Evolutionary conservation across 352 stramenopile species (phyloP).

Genomic region (Phytophthora fragariaefolia): DNA sequence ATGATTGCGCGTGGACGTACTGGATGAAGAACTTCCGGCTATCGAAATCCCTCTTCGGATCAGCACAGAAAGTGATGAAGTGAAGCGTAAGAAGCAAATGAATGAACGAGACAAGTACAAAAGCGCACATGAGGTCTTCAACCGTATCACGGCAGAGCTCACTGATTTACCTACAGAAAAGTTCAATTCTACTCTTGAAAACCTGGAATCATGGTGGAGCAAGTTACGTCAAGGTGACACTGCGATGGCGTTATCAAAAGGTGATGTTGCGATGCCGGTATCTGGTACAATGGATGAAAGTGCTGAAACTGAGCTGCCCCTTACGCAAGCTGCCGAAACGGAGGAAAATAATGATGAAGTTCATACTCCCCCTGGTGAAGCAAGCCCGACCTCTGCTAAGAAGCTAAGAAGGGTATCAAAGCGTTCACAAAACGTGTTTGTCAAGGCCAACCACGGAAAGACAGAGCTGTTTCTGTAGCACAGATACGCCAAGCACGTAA

Average conservation of each 20-base stretch:
- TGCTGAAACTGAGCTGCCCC: too few species aligned
- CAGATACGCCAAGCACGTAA: neutral
- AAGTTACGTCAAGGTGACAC: too few species aligned
- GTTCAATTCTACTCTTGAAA: neutral
- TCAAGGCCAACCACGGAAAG: neutral
- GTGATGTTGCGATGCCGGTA: too few species aligned
- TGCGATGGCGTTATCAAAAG: neutral
- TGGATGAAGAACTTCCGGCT: neutral
- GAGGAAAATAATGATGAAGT: too few species aligned
- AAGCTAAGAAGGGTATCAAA: neutral
- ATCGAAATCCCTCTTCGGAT: slow-evolving; percentile 3
- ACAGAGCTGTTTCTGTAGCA: neutral
- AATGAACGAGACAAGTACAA: slow-evolving; percentile 11
- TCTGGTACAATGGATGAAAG: too few species aligned
- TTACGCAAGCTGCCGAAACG: too few species aligned
- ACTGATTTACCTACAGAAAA: neutral
- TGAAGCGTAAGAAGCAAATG: neutral
- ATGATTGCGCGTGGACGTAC: neutral
- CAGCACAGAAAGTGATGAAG: neutral
- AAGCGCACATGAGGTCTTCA: slow-evolving; percentile 5
- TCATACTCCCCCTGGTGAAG: too few species aligned
- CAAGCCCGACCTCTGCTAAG: too few species aligned
- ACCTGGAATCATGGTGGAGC: neutral
- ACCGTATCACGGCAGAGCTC: neutral
- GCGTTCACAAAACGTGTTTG: neutral